Evolutionary conservation across 2,329 filamentous ascomycete species (phyloP).

Genomic region (Xylariales sp.): DNA sequence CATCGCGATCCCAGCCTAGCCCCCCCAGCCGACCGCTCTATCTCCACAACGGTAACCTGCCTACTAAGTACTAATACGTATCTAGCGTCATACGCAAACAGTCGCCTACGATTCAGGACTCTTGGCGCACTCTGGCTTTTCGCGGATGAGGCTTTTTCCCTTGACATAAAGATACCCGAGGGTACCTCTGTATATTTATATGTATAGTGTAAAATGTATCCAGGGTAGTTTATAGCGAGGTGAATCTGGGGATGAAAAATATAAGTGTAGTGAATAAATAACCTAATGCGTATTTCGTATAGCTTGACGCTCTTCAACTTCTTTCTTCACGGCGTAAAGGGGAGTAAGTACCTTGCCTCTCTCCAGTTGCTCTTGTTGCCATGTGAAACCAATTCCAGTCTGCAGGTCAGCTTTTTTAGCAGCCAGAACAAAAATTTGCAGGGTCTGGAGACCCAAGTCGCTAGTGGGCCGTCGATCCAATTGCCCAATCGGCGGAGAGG

Average conservation of each 20-base stretch:
- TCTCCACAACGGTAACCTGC: constrained; percentile 29
- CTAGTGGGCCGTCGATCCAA: constrained; percentile 37
- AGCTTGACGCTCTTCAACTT: too few species aligned
- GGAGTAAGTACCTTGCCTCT: constrained; percentile 20
- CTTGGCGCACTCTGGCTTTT: constrained; percentile 5
- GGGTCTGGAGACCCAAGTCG: constrained; percentile 47
- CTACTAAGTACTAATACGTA: background rate
- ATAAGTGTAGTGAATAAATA: background rate
- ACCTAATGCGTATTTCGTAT: constrained; percentile 7
- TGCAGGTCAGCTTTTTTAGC: constrained; percentile 44
- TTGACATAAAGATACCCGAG: background rate
- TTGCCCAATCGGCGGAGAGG: constrained; percentile 45
- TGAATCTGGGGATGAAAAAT: background rate
- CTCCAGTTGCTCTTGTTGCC: constrained; percentile 7
- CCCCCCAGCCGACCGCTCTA: constrained; percentile 17
- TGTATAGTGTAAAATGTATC: background rate
- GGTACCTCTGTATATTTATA: background rate
- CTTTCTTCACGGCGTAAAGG: too few species aligned
- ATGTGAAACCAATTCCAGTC: constrained; percentile 44
- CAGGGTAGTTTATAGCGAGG: background rate
- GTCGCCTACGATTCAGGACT: constrained; percentile 8
- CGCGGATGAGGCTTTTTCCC: constrained; percentile 18
- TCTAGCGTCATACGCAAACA: background rate
- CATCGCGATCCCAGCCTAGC: constrained; percentile 24
- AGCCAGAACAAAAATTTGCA: constrained; percentile 47